A percentile compares a stretch with the other conserved stretches of the same genome.
phyloP scores from a whole-genome alignment of 1,284 basidiomycete species.

The Cryptococcus maquisensis region DNA sequence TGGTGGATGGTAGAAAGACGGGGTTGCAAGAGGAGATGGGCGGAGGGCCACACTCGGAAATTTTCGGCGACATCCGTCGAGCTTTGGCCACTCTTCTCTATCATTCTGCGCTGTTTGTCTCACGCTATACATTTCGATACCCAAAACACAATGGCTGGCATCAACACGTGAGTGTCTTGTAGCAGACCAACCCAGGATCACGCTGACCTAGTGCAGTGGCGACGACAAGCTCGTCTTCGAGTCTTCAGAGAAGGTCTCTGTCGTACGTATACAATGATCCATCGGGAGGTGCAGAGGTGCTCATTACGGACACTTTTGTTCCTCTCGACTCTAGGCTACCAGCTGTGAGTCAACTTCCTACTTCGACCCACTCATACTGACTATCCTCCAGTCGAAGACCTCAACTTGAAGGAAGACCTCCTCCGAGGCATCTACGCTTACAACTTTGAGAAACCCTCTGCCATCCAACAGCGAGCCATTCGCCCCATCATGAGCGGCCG shows the following conservation, averaged over 20 bases:
- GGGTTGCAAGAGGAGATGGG: neutral
- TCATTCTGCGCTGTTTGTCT: slow-evolving; percentile 2
- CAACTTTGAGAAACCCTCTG: slow-evolving; percentile 98
- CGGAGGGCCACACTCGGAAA: slow-evolving; percentile 1
- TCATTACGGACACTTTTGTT: slow-evolving; percentile 46
- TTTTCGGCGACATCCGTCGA: slow-evolving; percentile 2
- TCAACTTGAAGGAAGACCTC: slow-evolving; percentile 91
- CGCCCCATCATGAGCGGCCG: slow-evolving; percentile 89
- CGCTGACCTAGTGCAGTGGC: slow-evolving; percentile 27
- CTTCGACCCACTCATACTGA: slow-evolving; percentile 9
- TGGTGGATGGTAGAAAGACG: neutral
- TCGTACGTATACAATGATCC: slow-evolving; percentile 49
- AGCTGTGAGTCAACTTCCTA: slow-evolving; percentile 40
- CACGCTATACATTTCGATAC: slow-evolving; percentile 1
- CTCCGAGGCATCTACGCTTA: slow-evolving; percentile 98
- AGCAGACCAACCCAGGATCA: neutral
- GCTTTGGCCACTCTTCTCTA: neutral
- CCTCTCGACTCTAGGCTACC: slow-evolving; percentile 49
- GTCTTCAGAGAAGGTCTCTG: slow-evolving; percentile 88
- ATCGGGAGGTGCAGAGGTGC: slow-evolving; percentile 46
- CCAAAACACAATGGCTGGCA: slow-evolving; percentile 22
- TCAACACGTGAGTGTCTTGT: slow-evolving; percentile 42
- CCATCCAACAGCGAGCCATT: slow-evolving; percentile 97
- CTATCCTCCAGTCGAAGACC: slow-evolving; percentile 69
- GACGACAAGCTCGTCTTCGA: slow-evolving; percentile 88